Base-by-base conservation (phyloP, 805 yeast genomes). In the Candida succiphila region DNA sequence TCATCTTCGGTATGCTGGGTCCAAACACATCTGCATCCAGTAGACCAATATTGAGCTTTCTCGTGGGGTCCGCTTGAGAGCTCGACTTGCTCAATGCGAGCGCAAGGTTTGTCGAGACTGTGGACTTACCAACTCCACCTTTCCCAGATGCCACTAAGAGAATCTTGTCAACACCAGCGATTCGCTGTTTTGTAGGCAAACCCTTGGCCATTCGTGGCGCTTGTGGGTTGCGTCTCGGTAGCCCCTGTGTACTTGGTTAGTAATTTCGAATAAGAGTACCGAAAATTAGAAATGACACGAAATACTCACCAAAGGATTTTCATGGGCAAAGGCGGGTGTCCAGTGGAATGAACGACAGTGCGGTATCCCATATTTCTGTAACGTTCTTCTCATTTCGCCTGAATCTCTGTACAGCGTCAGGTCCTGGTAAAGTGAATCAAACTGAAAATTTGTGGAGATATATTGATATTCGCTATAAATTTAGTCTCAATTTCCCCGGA, bases 11-110 rank as follows among this genome's bases (percentile, higher is more conserved):
- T 5, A 85, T 56, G 2, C 88, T 79, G 1, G 95, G 95, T 0
- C 95, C 95, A 56, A 83, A 85, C 7, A 85, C 65, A 51, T 85
- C 95, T 0, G 80, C 82, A 48, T 85, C 95, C 10, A 85, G 58
- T 2, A 85, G 48, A 0, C 94, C 95, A 1, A 75, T 76, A 16
- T 65, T 65, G 28, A 69, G 57, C 1, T 82, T 81, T 20, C 56
- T 46, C n/a, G n/a, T n/a, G n/a, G n/a, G n/a, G n/a, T n/a, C n/a
- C n/a, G n/a, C n/a, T n/a, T n/a, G n/a, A n/a, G n/a, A n/a, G n/a
- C n/a, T n/a, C n/a, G n/a, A n/a, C 19, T 60, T 48, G 27, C 69
- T 69, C 32, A 85, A 53, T 0, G 84, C 69, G 25, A 78, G 48
- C 0, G 94, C 88, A 9, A 79, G 43, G 44, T 85, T 85, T 7